Conservation (phyloP, 2,329 filamentous ascomycete species). For the Fusarium redolens region DNA sequence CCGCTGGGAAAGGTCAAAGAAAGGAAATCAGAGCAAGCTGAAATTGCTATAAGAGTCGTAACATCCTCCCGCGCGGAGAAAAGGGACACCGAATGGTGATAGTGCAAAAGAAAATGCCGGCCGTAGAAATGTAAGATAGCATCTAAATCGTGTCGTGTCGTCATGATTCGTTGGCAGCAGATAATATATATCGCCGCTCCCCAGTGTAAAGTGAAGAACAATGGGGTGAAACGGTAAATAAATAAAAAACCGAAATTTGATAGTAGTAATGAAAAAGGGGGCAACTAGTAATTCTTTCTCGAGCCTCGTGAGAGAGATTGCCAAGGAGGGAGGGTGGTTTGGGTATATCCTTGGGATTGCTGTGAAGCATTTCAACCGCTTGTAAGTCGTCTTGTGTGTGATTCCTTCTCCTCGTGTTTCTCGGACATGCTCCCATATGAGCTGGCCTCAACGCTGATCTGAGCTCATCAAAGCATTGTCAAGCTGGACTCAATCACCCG, state of each 20-base stretch:
- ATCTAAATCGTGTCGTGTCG: slow-evolving; percentile 44
- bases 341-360: slow-evolving; percentile 50
- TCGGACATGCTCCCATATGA: slow-evolving; percentile 16
- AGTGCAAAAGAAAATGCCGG: slow-evolving; percentile 19
- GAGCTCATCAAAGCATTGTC: slow-evolving; percentile 26
- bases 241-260: not conserved
- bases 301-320: slow-evolving; percentile 43
- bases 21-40: not conserved
- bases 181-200: slow-evolving; percentile 16
- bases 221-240: slow-evolving; percentile 3
- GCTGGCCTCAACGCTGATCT: slow-evolving; percentile 26
- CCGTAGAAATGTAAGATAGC: slow-evolving; percentile 35
- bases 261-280: not conserved
- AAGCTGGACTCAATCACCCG: slow-evolving; percentile 9
- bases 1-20: not conserved
- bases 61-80: slow-evolving; percentile 17
- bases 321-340: slow-evolving; percentile 39
- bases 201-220: slow-evolving; percentile 21
- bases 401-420: slow-evolving; percentile 27
- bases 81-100: not conserved
- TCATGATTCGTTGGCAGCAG: slow-evolving; percentile 42
- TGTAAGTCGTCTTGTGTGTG: slow-evolving; percentile 46
- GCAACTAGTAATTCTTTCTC: slow-evolving; percentile 20
- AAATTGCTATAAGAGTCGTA: slow-evolving; percentile 6
- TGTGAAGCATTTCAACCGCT: slow-evolving; percentile 55